Evolutionary conservation across 805 yeast genomes (phyloP), one percentile per base, ranked within the genome.

Genomic region (Sugiyamaella marilandica): DNA sequence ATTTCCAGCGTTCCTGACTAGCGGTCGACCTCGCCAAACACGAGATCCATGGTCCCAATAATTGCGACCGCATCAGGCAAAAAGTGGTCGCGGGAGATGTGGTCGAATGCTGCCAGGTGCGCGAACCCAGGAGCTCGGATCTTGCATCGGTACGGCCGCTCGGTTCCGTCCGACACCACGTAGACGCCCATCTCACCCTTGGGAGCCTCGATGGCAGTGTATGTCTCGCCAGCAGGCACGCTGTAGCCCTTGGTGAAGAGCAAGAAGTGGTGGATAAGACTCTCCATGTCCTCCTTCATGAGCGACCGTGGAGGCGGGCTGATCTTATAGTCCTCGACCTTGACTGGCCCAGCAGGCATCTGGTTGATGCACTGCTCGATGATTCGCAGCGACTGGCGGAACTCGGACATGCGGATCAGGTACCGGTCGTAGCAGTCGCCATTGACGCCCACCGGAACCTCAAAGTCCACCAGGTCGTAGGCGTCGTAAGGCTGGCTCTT

Each of bases 51-150:
- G 55, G 96, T 88, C 75, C 96, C 96, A 65, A 88, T 87, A 66
- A 88, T 88, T 51, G 96, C 95, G 53, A 88, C 96, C 24, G 94
- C 92, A 72, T 88, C 96, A 53, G 96, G 94, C 68, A 88, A 75
- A 73, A 84, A 84, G 70, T 87, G 87, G 64, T 94, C 92, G 70
- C 94, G 82, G 33, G 94, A 77, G 60, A 88, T 81, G 68, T 85
- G 90, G 71, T 88, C 96, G 63, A 88, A 86, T 10, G 94, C 95
- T 59, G 84, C 94, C 67, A 88, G 76, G 72, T 87, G 95, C 36
- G 95, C 90, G 68, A 88, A 88, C 44, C 96, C 95, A 46, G 96
- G 96, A n/a, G 95, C 90, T 74, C 96, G 84, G 65, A 88, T 87
- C 76, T 87, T 87, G 76, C 95, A 87, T 74, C 90, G 82, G 75